These are phyloP conservation scores for Candida albicans DNA, from an alignment of 1,139 yeast species.

Conservation along the genomic window DNA sequence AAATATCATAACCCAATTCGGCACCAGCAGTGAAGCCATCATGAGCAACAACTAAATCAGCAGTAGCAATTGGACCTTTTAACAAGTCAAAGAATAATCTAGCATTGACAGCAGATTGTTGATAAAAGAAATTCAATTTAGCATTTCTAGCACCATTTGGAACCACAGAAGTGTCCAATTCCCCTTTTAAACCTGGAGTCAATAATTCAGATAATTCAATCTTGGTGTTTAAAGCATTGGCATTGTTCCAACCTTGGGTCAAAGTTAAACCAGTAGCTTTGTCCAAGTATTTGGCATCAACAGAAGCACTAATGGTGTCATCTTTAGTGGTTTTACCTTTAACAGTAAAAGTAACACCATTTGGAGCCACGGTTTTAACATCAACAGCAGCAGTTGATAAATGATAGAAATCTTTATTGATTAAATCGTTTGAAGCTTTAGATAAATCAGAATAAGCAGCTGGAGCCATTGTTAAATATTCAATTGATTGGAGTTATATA, in stretches of 20 bases:
- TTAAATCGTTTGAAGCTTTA: slow-evolving; percentile 85
- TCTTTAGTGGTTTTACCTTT: slow-evolving; percentile 89
- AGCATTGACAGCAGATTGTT: slow-evolving; percentile 91
- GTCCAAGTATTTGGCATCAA: slow-evolving; percentile 93
- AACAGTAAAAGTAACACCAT: slow-evolving; percentile 92
- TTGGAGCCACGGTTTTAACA: slow-evolving; percentile 91
- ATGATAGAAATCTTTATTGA: slow-evolving; percentile 93
- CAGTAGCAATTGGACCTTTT: slow-evolving; percentile 94
- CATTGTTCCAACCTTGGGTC: slow-evolving; percentile 97
- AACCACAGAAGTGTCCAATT: slow-evolving; percentile 81
- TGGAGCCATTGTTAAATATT: slow-evolving; percentile 44
- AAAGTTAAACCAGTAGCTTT: slow-evolving; percentile 89
- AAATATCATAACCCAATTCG: slow-evolving; percentile 94
- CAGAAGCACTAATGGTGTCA: slow-evolving; percentile 81
- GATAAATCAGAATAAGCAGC: slow-evolving; percentile 88
- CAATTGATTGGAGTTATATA: neutral
- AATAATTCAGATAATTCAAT: slow-evolving; percentile 88
- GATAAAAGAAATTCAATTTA: slow-evolving; percentile 86
- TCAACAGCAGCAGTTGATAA: slow-evolving; percentile 83
- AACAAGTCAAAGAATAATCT: slow-evolving; percentile 93
- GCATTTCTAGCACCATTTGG: slow-evolving; percentile 91
- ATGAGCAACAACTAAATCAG: slow-evolving; percentile 93
- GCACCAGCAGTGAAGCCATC: slow-evolving; percentile 98
- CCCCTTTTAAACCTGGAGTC: slow-evolving; percentile 95
- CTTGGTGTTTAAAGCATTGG: slow-evolving; percentile 90